A percentile compares a stretch with the other conserved stretches of the same genome.
Conservation (phyloP, 768 basidiomycete genomes). For the Dioszegia aurantiaca region DNA sequence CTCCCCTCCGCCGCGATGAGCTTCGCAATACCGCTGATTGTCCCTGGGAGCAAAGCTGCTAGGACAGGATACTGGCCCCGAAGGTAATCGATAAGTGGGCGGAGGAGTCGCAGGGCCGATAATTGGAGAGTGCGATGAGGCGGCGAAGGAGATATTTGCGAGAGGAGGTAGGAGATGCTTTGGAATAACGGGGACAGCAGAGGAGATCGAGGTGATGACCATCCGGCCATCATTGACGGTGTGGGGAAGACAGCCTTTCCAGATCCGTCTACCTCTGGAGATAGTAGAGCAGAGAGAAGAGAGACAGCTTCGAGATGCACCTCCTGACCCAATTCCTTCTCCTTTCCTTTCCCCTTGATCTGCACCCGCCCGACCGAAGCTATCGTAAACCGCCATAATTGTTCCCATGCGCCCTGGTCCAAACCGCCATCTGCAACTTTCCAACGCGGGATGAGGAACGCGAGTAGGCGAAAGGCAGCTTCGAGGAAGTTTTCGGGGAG, state of each 20-base stretch:
- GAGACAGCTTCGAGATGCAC: conserved; percentile 70
- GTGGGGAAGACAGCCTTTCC: conserved; percentile 22
- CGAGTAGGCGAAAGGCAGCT: conserved; percentile 63
- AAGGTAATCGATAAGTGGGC: conserved; percentile 59
- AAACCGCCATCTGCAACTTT: conserved; percentile 54
- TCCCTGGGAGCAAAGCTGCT: conserved; percentile 69
- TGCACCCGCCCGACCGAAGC: conserved; percentile 56
- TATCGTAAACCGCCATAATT: conserved; percentile 62
- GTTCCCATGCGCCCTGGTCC: conserved; percentile 73
- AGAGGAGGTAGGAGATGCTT: conserved; percentile 71
- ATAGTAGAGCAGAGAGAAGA: conserved; percentile 67
- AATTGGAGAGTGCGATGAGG: conserved; percentile 63
- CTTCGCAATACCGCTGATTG: conserved; percentile 72
- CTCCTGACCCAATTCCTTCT: conserved; percentile 69
- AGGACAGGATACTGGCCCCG: conserved; percentile 56
- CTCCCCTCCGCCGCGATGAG: conserved; percentile 59
- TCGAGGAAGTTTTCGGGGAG: conserved; percentile 81
- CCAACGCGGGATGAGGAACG: conserved; percentile 70
- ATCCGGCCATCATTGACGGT: conserved; percentile 20
- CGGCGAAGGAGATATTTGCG: conserved; percentile 57
- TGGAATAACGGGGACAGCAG: conserved; percentile 77
- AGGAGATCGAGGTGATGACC: conserved; percentile 24
- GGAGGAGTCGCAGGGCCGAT: conserved; percentile 62
- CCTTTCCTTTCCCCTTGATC: conserved; percentile 59
- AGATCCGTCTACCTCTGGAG: conserved; percentile 41